These are phyloP conservation scores for Globisporangium polare DNA, from an alignment of 352 stramenopile genomes.

Conservation along the genomic window DNA sequence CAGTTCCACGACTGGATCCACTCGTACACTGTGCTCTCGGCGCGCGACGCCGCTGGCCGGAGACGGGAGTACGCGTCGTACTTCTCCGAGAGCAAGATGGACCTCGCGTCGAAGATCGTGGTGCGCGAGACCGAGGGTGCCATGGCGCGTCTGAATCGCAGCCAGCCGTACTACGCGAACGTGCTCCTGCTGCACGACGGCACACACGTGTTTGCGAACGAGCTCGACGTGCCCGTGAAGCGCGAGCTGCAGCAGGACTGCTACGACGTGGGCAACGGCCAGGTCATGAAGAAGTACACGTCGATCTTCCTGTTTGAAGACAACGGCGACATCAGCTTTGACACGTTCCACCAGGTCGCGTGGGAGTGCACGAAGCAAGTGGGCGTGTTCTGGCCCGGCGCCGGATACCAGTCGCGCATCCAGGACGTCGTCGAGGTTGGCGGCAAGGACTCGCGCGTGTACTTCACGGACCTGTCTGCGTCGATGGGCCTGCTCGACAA, in stretches of 20 bases:
- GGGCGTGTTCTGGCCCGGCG: conserved; percentile 54
- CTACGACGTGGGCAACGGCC: conserved; percentile 30
- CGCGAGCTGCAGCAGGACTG: conserved; percentile 28
- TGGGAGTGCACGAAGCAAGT: conserved; percentile 45
- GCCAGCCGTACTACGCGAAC: conserved; percentile 31
- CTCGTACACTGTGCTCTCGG: conserved; percentile 56
- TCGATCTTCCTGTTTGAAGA: conserved; percentile 63
- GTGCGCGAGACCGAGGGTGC: conserved; percentile 44
- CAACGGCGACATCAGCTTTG: conserved; percentile 26
- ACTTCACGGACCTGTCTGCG: conserved; percentile 43
- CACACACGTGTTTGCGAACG: conserved; percentile 30
- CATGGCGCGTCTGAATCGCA: conserved; percentile 20
- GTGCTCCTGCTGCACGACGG: conserved; percentile 54
- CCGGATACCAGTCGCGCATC: conserved; percentile 27
- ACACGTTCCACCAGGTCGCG: conserved; percentile 36
- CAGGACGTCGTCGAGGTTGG: conserved; percentile 30
- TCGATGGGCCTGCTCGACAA: conserved; percentile 38
- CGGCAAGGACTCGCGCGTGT: conserved; percentile 29
- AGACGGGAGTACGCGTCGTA: conserved; percentile 43
- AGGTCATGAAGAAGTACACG: conserved; percentile 65
- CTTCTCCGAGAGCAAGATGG: conserved; percentile 58
- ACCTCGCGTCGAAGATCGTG: conserved; percentile 49
- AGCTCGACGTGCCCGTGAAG: conserved; percentile 29
- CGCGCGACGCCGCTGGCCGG: conserved; percentile 19
- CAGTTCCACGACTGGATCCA: conserved; percentile 77